Conservation (phyloP, 345 rosid genomes). For the Streptanthus diversifolius region DNA sequence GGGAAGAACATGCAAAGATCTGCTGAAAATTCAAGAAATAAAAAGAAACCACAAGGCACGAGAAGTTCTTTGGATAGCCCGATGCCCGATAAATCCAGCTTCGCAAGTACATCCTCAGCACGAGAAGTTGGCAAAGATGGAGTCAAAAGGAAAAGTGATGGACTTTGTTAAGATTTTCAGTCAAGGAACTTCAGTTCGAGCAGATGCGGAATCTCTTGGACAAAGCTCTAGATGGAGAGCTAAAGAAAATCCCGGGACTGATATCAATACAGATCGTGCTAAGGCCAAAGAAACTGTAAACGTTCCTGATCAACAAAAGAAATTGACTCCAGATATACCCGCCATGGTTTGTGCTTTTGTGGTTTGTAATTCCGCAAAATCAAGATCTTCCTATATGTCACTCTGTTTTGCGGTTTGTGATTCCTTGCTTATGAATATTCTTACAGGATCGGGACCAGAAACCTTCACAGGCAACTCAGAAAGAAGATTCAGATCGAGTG, state of each 20-base stretch:
- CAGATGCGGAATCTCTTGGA: constrained; percentile 35
- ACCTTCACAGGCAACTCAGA: constrained; percentile 25
- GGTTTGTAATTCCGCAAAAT: constrained; percentile 30
- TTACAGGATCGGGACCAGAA: constrained; percentile 19
- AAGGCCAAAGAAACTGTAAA: constrained; percentile 29
- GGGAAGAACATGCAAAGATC: constrained; percentile 33
- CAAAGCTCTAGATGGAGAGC: constrained; percentile 45
- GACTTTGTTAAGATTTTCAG: constrained; percentile 77
- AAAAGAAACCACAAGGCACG: constrained; percentile 40
- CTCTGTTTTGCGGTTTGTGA: background rate
- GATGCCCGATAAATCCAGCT: constrained; percentile 34
- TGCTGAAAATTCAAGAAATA: constrained; percentile 33
- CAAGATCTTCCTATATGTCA: background rate
- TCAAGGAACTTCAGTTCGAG: constrained; percentile 47
- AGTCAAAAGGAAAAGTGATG: constrained; percentile 58
- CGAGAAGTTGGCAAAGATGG: constrained; percentile 40
- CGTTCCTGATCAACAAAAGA: constrained; percentile 16
- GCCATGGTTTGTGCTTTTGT: constrained; percentile 34
- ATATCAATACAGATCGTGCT: constrained; percentile 3
- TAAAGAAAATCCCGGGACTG: constrained; percentile 27
- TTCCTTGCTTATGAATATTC: background rate
- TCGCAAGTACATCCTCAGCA: constrained; percentile 27
- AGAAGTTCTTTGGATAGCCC: constrained; percentile 19
- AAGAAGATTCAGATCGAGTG: constrained; percentile 24
- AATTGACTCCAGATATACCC: constrained; percentile 24